A percentile compares a stretch with the other conserved stretches of the same genome.
Evolutionary conservation across 2,329 filamentous ascomycete genomes (phyloP).

Genomic region (Ascochyta fabae): DNA sequence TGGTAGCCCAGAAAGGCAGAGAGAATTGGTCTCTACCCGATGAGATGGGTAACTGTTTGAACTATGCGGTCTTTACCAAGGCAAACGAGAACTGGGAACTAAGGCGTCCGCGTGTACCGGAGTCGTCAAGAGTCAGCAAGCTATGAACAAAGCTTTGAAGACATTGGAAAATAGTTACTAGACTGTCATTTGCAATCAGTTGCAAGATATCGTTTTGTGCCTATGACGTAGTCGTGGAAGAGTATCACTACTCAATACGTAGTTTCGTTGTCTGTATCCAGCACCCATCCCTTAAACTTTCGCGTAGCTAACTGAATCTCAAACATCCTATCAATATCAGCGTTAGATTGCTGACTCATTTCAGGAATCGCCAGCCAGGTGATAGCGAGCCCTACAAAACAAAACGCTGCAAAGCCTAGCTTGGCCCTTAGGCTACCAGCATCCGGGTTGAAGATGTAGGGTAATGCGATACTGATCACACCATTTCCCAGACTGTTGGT

Average conservation of each 20-base stretch:
- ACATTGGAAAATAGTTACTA: background rate
- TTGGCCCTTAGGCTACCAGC: background rate
- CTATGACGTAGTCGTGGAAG: too few species aligned
- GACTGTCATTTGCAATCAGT: too few species aligned
- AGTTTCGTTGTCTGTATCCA: too few species aligned
- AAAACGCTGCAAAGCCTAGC: background rate
- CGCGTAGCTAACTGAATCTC: too few species aligned
- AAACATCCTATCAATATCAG: background rate
- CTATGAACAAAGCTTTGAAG: background rate
- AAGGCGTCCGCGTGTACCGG: background rate
- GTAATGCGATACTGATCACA: background rate
- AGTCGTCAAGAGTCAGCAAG: background rate
- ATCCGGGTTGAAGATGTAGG: background rate
- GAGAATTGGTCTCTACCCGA: conserved; percentile 10
- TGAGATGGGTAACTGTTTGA: conserved; percentile 13
- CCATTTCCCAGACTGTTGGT: background rate
- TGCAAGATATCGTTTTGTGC: too few species aligned
- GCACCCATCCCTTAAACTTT: too few species aligned
- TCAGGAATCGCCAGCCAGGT: background rate
- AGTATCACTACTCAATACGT: too few species aligned
- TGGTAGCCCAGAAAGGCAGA: background rate
- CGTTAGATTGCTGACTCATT: background rate
- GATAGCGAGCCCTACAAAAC: background rate
- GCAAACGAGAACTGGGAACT: conserved; percentile 11
- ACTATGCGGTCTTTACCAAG: conserved; percentile 14